Percentiles rank a stretch among this genome's conserved stretches.
Conservation (phyloP, 306 rosid species). For the Gillenia trifoliata region DNA sequence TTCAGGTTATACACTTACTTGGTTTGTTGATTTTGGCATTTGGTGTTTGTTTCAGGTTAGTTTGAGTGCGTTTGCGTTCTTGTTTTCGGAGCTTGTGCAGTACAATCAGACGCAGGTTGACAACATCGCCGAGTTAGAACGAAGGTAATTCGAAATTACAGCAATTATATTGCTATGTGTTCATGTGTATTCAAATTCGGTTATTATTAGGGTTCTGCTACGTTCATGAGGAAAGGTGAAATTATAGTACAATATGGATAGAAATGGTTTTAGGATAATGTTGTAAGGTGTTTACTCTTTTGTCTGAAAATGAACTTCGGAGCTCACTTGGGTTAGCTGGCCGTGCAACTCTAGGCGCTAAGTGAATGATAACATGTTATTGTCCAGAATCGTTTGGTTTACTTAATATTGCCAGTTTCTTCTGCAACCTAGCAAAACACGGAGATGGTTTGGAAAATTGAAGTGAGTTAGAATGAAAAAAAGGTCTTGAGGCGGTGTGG, state of each 20-base stretch:
- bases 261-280: background rate
- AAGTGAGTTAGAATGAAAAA: background rate
- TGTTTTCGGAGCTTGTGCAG: conserved; percentile 98
- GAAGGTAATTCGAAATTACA: conserved; percentile 52
- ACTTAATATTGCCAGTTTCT: background rate
- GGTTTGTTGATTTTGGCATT: background rate
- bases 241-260: background rate
- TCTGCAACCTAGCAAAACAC: background rate
- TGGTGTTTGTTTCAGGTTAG: conserved; percentile 60
- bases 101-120: conserved; percentile 98
- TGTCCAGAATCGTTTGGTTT: background rate
- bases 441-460: background rate
- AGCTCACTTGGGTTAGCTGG: background rate
- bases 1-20: background rate
- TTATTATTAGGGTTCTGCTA: background rate
- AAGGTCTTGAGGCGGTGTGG: background rate
- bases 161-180: background rate
- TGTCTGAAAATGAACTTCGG: background rate
- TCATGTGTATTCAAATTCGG: background rate
- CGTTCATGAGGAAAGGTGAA: background rate
- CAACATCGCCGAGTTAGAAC: conserved; percentile 88
- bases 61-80: conserved; percentile 95
- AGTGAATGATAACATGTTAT: background rate
- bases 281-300: background rate
- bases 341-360: background rate